These are phyloP conservation scores for Angomonas deanei DNA, from an alignment of 208 protist species.

Conservation along the genomic window DNA sequence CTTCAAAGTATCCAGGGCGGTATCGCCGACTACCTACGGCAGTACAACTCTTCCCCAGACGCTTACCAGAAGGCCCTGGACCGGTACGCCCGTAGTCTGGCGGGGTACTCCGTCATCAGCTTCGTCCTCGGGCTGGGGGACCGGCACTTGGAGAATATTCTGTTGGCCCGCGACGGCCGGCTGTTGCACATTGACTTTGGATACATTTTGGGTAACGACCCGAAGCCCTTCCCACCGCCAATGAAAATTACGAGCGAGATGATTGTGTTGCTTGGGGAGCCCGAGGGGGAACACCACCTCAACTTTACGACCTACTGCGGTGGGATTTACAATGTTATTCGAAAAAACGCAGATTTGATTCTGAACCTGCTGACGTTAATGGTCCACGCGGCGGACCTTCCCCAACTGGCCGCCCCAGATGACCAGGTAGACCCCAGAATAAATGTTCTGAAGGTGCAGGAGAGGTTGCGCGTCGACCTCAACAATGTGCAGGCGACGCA, in stretches of 20 bases:
- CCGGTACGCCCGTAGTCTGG: slow-evolving; percentile 95
- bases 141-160: slow-evolving; percentile 95
- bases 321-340: slow-evolving; percentile 94
- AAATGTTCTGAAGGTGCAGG: slow-evolving; percentile 87
- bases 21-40: slow-evolving; percentile 59
- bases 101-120: slow-evolving; percentile 96
- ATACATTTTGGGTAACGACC: slow-evolving; percentile 96
- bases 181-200: slow-evolving; percentile 98
- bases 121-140: slow-evolving; percentile 97
- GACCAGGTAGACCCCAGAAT: slow-evolving; percentile 39
- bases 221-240: slow-evolving; percentile 95
- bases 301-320: slow-evolving; percentile 91
- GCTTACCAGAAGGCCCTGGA: slow-evolving; percentile 73
- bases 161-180: slow-evolving; percentile 89
- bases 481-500: slow-evolving; percentile 90
- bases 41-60: slow-evolving; percentile 68
- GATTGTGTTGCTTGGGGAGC: slow-evolving; percentile 80
- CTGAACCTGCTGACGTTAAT: slow-evolving; percentile 93
- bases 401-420: slow-evolving; percentile 35
- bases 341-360: slow-evolving; percentile 92
- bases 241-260: slow-evolving; percentile 95
- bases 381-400: slow-evolving; percentile 77
- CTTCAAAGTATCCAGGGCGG: slow-evolving; percentile 75
- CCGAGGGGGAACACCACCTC: slow-evolving; percentile 59
- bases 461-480: slow-evolving; percentile 91